Evolutionary conservation across 2,329 filamentous ascomycete species (phyloP), one percentile per base, ranked within the genome.

Genomic region (Calonectria ilicicola): DNA sequence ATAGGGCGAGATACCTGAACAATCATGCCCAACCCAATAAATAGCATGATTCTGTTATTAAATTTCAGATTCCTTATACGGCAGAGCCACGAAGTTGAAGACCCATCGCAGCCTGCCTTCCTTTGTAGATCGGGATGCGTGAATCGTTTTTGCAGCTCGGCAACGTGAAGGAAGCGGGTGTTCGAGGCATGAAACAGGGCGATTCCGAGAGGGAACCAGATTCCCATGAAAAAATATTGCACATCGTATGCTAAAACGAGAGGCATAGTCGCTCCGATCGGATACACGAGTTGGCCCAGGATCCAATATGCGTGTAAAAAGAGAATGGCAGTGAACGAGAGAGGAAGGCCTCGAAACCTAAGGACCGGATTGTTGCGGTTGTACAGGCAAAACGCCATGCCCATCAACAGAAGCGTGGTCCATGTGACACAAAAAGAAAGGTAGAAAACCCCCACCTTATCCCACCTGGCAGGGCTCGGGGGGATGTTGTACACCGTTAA

Each of bases 171-270:
- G 68, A 93, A 90, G 65, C 90, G 89, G 73, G 84, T 87, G 80
- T 92, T 92, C 70, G 89, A 89, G 32, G 90, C 91, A 76, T 93
- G 91, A 78, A 93, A 93, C 2, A 93, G 84, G 19, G 90, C 91
- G 65, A 93, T 90, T 38, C 91, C 91, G 60, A 91, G 87, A 7
- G 91, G 92, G 8, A 93, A 83, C 79, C 90, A 91, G 53, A 90
- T 87, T 62, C 89, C 88, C 91, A 93, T 93, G 79, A 92, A 86
- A 89, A 90, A 93, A 79, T 87, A 93, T 79, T 92, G 67, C 8
- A 75, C 23, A 2, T 73, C 47, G 4, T 70, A 72, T 19, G 69
- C 89, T 12, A 86, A 84, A 14, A 87, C 83, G 63, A 87, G 88
- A 0, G 90, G 87, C 29, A 82, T 79, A 2, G 84, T 72, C 0